phyloP scores from a whole-genome alignment of 345 rosid species.

The Limnanthes douglasii region DNA sequence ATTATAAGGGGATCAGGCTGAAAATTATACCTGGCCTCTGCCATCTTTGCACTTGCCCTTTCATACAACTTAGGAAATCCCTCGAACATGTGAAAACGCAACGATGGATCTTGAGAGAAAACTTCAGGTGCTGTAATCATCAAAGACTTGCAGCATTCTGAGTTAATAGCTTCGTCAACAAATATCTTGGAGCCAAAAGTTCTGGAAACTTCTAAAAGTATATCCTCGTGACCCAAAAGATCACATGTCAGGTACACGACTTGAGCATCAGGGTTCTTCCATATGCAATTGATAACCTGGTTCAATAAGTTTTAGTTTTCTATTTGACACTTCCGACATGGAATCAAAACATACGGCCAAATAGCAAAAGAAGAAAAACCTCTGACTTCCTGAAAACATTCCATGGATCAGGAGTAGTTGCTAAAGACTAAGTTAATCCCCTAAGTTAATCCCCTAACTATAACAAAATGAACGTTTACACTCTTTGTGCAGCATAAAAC shows the following conservation, averaged over 20 bases:
- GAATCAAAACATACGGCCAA: neutral
- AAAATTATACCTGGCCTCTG: conserved; percentile 45
- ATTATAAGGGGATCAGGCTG: conserved; percentile 63
- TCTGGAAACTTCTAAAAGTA: conserved; percentile 30
- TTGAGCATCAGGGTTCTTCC: conserved; percentile 66
- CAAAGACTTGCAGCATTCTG: conserved; percentile 32
- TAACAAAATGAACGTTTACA: no score
- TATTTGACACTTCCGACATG: neutral
- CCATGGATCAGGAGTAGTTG: no score
- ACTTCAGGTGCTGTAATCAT: conserved; percentile 40
- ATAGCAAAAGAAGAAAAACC: no score
- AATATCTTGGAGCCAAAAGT: conserved; percentile 77
- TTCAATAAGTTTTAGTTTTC: conserved; percentile 5
- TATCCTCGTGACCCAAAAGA: conserved; percentile 80
- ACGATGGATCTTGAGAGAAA: conserved; percentile 47
- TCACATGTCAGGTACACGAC: conserved; percentile 61
- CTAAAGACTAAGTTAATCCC: no score
- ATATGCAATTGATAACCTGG: conserved; percentile 70
- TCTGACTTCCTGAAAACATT: no score
- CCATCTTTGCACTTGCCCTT: conserved; percentile 45
- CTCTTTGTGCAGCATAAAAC: no score
- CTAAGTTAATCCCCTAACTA: no score
- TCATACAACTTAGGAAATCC: conserved; percentile 62
- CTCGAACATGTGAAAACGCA: conserved; percentile 52
- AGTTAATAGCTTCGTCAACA: conserved; percentile 38